Conservation (phyloP, 495 filamentous ascomycete genomes). For the Lophiostoma macrostomum region DNA sequence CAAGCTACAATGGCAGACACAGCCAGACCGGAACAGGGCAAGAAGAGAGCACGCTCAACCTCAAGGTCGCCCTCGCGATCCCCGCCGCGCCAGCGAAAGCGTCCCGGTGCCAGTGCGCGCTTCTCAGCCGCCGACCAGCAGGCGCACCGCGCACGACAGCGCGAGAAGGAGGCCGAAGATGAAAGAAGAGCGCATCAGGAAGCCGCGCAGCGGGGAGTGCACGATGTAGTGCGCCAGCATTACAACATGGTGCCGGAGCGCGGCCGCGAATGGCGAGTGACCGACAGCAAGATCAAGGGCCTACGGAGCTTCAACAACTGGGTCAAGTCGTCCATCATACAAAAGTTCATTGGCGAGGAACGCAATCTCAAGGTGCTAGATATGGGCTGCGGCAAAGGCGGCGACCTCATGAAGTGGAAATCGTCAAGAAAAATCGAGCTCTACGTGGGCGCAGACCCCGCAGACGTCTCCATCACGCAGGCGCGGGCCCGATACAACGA, state of each 20-base stretch:
- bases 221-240: slow-evolving; percentile 84
- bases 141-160: slow-evolving; percentile 64
- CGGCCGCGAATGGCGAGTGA: slow-evolving; percentile 90
- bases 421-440: slow-evolving; percentile 79
- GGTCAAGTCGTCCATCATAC: slow-evolving; percentile 94
- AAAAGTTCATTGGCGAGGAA: slow-evolving; percentile 90
- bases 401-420: slow-evolving; percentile 94
- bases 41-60: slow-evolving; percentile 27
- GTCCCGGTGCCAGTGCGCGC: slow-evolving; percentile 78
- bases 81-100: slow-evolving; percentile 71
- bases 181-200: slow-evolving; percentile 40
- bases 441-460: slow-evolving; percentile 90
- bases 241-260: slow-evolving; percentile 95
- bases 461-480: slow-evolving; percentile 86
- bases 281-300: slow-evolving; percentile 89
- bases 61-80: slow-evolving; percentile 38
- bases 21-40: slow-evolving; percentile 7
- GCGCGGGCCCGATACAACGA: slow-evolving; percentile 75
- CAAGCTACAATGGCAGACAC: slow-evolving; percentile 12
- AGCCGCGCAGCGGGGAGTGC: slow-evolving; percentile 50
- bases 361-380: slow-evolving; percentile 76
- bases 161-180: slow-evolving; percentile 52
- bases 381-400: slow-evolving; percentile 94
- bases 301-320: slow-evolving; percentile 96
- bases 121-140: slow-evolving; percentile 63